Percentiles rank a stretch among this genome's conserved stretches.
Evolutionary conservation across 306 rosid genomes (phyloP).

Genomic region (Malus fusca): DNA sequence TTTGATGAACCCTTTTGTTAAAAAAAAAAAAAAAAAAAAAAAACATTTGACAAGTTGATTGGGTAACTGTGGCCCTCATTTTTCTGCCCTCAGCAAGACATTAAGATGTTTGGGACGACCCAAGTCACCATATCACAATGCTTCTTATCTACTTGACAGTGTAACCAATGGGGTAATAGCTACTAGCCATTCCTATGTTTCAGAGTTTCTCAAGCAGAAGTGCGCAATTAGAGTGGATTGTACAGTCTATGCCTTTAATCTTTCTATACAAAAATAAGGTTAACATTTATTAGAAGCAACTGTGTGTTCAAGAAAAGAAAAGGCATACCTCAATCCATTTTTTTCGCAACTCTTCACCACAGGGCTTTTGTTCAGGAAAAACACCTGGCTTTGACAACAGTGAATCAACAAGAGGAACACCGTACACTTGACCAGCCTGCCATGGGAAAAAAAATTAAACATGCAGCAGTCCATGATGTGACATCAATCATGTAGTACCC

Average conservation of each 20-base stretch:
- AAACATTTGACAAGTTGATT: no score
- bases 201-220: background rate
- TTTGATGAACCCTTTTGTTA: background rate
- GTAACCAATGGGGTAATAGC: background rate
- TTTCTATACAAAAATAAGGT: background rate
- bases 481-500: background rate
- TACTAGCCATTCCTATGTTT: background rate
- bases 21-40: no score
- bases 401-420: conserved; percentile 78
- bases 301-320: background rate
- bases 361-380: conserved; percentile 71
- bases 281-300: background rate
- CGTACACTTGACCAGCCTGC: conserved; percentile 98
- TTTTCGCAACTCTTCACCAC: conserved; percentile 71
- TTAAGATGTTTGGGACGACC: background rate
- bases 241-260: background rate
- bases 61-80: background rate
- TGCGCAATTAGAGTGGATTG: background rate
- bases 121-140: background rate
- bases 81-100: background rate
- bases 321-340: conserved; percentile 89
- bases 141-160: background rate
- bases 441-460: conserved; percentile 18
- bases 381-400: conserved; percentile 67
- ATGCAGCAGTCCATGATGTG: conserved; percentile 20